A percentile compares a stretch with the other conserved stretches of the same genome.
phyloP scores from a whole-genome alignment of 192 early-diverging fungal genomes.

The Entophlyctis helioformis region DNA sequence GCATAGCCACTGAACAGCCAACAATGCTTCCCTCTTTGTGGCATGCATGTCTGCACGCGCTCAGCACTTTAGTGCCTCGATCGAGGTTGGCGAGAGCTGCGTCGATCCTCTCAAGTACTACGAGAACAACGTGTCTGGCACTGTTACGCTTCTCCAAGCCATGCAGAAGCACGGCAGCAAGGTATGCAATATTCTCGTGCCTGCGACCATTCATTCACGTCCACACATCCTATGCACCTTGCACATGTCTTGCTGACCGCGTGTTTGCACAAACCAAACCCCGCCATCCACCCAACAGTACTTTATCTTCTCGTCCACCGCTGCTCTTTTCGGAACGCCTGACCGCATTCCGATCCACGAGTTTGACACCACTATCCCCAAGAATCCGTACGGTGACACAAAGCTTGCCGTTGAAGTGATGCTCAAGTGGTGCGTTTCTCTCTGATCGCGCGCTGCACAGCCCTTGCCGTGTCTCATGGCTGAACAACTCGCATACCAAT shows the following conservation, averaged over 20 bases:
- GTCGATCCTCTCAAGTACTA: constrained; percentile 78
- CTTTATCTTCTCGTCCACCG: constrained; percentile 90
- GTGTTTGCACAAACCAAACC: not conserved
- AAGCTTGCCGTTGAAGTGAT: constrained; percentile 87
- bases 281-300: constrained; percentile 34
- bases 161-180: constrained; percentile 75
- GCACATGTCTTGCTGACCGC: not conserved
- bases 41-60: not conserved
- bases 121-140: constrained; percentile 86
- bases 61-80: constrained; percentile 81
- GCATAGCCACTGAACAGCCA: not conserved
- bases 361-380: constrained; percentile 53
- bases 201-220: too few relatives aligned
- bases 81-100: constrained; percentile 75
- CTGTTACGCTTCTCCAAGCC: constrained; percentile 67
- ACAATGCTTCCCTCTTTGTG: not conserved
- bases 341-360: constrained; percentile 60
- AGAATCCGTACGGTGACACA: constrained; percentile 94
- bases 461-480: too few relatives aligned
- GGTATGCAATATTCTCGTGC: constrained; percentile 11
- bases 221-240: too few relatives aligned
- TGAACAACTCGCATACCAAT: too few relatives aligned
- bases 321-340: constrained; percentile 79
- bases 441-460: not conserved
- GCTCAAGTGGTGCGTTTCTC: constrained; percentile 48